phyloP scores from a whole-genome alignment of 2,329 filamentous ascomycete species.

The Pestalotiopsis fici region DNA sequence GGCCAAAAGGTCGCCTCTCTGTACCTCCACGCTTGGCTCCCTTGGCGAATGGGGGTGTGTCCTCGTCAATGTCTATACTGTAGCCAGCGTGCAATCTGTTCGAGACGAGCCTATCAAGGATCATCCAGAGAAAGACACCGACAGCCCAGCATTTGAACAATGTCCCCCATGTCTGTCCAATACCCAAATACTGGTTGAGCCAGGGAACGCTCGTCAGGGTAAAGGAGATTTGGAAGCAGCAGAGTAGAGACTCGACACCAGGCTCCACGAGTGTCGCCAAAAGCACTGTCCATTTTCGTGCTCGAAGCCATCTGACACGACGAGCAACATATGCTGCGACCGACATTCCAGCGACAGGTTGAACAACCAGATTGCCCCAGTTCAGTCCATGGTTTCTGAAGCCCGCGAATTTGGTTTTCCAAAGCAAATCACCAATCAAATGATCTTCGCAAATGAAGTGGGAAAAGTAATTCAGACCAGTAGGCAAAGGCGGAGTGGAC shows the following conservation, averaged over 20 bases:
- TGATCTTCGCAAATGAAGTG: constrained; percentile 98
- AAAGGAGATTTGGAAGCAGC: constrained; percentile 78
- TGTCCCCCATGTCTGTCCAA: constrained; percentile 67
- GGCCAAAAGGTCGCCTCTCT: constrained; percentile 56
- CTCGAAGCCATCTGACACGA: constrained; percentile 85
- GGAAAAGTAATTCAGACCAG: constrained; percentile 89
- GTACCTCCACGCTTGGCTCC: constrained; percentile 40
- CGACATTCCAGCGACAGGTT: constrained; percentile 84
- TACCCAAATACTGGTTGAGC: constrained; percentile 51
- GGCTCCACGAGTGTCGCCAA: constrained; percentile 90
- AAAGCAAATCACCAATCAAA: constrained; percentile 88
- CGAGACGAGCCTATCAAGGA: constrained; percentile 74
- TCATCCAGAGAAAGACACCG: constrained; percentile 71
- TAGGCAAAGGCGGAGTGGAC: constrained; percentile 43
- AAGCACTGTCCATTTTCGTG: constrained; percentile 91
- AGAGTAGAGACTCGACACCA: constrained; percentile 85
- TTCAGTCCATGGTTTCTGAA: constrained; percentile 82
- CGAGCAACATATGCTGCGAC: constrained; percentile 76
- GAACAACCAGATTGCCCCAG: constrained; percentile 83
- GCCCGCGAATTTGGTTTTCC: constrained; percentile 66
- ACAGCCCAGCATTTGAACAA: constrained; percentile 67
- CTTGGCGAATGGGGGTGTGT: constrained; percentile 75
- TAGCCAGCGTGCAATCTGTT: constrained; percentile 71
- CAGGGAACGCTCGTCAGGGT: constrained; percentile 73
- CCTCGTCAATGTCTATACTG: constrained; percentile 68